Percentiles rank a stretch among this genome's conserved stretches.
Evolutionary conservation across 805 yeast species (phyloP).

Genomic region (Soucietia sequanensis): DNA sequence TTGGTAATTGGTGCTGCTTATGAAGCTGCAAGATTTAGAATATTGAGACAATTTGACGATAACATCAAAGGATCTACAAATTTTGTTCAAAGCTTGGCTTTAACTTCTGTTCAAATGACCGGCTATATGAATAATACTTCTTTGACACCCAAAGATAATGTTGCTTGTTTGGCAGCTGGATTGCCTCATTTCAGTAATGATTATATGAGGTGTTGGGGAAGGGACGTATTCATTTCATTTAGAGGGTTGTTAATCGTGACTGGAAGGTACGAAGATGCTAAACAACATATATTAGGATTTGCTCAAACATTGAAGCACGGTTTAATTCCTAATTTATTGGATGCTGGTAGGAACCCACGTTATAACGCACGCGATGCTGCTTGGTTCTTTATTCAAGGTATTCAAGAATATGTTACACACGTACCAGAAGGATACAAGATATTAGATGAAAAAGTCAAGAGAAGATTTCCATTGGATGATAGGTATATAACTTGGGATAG

Average conservation of each 20-base stretch:
- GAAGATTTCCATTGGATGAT: constrained; percentile 91
- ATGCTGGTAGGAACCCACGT: constrained; percentile 91
- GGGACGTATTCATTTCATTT: constrained; percentile 88
- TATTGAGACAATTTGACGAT: constrained; percentile 54
- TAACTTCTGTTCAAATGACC: constrained; percentile 85
- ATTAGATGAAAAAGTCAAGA: constrained; percentile 65
- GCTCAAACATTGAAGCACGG: constrained; percentile 95
- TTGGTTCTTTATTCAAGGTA: constrained; percentile 89
- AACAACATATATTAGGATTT: constrained; percentile 76
- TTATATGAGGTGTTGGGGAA: constrained; percentile 98
- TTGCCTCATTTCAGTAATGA: constrained; percentile 89
- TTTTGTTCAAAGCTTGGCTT: constrained; percentile 75
- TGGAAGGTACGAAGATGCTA: constrained; percentile 77
- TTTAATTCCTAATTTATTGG: constrained; percentile 86
- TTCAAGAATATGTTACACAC: constrained; percentile 72
- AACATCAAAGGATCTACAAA: constrained; percentile 60
- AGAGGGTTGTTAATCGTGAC: constrained; percentile 80
- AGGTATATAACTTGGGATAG: constrained; percentile 67
- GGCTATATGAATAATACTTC: constrained; percentile 75
- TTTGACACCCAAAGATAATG: constrained; percentile 56
- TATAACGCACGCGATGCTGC: constrained; percentile 96
- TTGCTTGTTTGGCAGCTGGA: constrained; percentile 91
- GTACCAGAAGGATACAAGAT: constrained; percentile 71
- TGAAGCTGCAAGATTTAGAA: constrained; percentile 73
- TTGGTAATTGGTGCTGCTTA: constrained; percentile 79